Evolutionary conservation across 345 rosid species (phyloP).

Genomic region (Moringa oleifera): DNA sequence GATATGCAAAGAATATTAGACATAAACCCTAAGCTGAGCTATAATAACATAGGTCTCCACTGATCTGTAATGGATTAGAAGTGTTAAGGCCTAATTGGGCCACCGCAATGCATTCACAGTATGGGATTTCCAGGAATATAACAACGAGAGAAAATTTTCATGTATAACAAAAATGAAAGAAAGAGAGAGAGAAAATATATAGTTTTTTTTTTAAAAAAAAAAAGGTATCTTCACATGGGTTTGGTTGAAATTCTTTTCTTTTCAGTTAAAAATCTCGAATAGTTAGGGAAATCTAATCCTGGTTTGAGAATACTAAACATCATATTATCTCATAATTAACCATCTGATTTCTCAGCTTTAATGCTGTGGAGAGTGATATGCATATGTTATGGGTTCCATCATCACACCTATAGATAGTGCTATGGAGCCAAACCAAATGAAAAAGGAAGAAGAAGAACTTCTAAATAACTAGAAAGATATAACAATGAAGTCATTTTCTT

Average conservation of each 20-base stretch:
- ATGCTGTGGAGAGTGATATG: constrained; percentile 1
- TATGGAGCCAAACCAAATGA: constrained; percentile 7
- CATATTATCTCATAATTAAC: neutral
- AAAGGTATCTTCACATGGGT: too few species aligned
- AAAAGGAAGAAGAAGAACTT: neutral
- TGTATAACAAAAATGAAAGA: too few species aligned
- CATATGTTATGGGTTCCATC: constrained; percentile 26
- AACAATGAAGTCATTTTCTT: constrained; percentile 23
- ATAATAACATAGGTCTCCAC: constrained; percentile 14
- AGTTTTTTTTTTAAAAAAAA: too few species aligned
- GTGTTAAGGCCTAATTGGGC: constrained; percentile 24
- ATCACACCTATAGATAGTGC: constrained; percentile 22
- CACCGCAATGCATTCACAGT: constrained; percentile 7
- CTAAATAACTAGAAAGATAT: constrained; percentile 1
- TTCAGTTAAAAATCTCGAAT: too few species aligned
- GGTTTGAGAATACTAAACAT: neutral
- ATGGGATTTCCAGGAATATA: too few species aligned
- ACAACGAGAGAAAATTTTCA: too few species aligned
- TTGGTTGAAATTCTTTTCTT: too few species aligned
- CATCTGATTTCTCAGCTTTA: constrained; percentile 2
- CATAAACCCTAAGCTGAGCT: constrained; percentile 21
- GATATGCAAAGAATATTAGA: constrained; percentile 7
- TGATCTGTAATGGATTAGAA: neutral
- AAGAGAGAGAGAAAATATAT: too few species aligned
- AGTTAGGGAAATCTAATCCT: constrained; percentile 25